Percentiles rank a stretch among this genome's conserved stretches.
phyloP scores from a whole-genome alignment of 495 filamentous ascomycete genomes.

The Penicillium diatomitis region DNA sequence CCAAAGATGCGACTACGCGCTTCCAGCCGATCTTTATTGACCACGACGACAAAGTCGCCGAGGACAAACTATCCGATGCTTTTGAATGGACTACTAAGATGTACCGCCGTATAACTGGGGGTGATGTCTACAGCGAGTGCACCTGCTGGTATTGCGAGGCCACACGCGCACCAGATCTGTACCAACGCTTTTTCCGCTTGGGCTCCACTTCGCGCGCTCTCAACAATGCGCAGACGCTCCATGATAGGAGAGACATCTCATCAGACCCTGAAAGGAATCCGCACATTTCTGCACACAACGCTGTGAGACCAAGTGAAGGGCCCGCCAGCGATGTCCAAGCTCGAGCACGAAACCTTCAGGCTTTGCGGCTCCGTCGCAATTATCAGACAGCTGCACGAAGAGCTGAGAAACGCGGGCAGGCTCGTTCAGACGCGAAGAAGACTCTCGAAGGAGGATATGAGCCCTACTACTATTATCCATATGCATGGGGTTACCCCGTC shows the following conservation, averaged over 20 bases:
- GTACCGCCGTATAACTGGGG: slow-evolving; percentile 51
- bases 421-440: slow-evolving; percentile 20
- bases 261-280: slow-evolving; percentile 51
- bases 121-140: slow-evolving; percentile 66
- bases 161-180: slow-evolving; percentile 49
- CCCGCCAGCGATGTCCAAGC: too few species aligned
- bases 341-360: slow-evolving; percentile 5
- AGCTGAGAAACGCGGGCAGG: slow-evolving; percentile 49
- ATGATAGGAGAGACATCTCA: slow-evolving; percentile 45
- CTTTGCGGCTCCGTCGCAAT: slow-evolving; percentile 31
- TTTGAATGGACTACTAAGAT: slow-evolving; percentile 68
- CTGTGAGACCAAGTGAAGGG: slow-evolving; percentile 20
- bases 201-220: slow-evolving; percentile 23
- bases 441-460: slow-evolving; percentile 23
- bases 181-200: slow-evolving; percentile 32
- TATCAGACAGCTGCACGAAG: slow-evolving; percentile 55
- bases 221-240: slow-evolving; percentile 36
- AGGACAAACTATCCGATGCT: slow-evolving; percentile 46
- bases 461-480: slow-evolving; percentile 20
- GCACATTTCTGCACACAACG: slow-evolving; percentile 67
- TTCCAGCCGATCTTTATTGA: slow-evolving; percentile 47
- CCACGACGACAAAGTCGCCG: slow-evolving; percentile 81
- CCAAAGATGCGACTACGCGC: not conserved
- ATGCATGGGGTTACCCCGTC: slow-evolving; percentile 40
- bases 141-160: slow-evolving; percentile 88